phyloP scores from a whole-genome alignment of 257 asterid species.

The Solanum clarkiae region DNA sequence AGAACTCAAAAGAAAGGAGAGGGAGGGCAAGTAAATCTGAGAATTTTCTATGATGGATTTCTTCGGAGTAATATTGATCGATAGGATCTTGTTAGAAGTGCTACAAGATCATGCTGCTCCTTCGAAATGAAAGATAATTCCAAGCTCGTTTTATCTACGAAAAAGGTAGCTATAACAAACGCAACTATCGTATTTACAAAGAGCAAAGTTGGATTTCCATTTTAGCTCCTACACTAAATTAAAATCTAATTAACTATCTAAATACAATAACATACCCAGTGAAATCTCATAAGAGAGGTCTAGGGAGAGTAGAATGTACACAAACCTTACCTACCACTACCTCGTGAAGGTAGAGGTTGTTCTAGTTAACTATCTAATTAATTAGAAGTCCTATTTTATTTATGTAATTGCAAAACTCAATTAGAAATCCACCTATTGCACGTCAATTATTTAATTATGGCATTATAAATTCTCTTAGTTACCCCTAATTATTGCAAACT shows the following conservation, averaged over 20 bases:
- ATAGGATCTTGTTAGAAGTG: not conserved
- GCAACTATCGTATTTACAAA: not conserved
- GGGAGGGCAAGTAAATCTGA: not conserved
- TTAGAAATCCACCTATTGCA: not conserved
- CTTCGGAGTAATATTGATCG: not conserved
- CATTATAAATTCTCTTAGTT: not conserved
- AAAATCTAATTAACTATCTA: not conserved
- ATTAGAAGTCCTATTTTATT: not conserved
- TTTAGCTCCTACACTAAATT: not conserved
- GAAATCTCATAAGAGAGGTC: not conserved
- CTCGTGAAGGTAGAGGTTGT: not conserved
- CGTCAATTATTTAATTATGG: not conserved
- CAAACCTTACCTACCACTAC: not conserved
- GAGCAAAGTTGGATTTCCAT: not conserved
- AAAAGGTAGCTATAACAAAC: not conserved
- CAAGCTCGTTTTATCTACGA: not conserved
- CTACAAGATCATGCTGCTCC: not conserved
- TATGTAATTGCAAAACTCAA: not conserved
- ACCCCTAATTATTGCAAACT: not conserved
- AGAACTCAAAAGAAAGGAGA: not conserved
- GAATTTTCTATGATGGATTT: not conserved
- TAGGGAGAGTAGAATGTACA: not conserved
- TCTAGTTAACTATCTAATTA: not conserved
- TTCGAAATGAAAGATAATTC: not conserved
- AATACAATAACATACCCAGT: not conserved